Percentiles rank a stretch among this genome's conserved stretches.
These are phyloP conservation scores for Ogataea ganodermae DNA, from an alignment of 805 yeast genomes.

Conservation along the genomic window DNA sequence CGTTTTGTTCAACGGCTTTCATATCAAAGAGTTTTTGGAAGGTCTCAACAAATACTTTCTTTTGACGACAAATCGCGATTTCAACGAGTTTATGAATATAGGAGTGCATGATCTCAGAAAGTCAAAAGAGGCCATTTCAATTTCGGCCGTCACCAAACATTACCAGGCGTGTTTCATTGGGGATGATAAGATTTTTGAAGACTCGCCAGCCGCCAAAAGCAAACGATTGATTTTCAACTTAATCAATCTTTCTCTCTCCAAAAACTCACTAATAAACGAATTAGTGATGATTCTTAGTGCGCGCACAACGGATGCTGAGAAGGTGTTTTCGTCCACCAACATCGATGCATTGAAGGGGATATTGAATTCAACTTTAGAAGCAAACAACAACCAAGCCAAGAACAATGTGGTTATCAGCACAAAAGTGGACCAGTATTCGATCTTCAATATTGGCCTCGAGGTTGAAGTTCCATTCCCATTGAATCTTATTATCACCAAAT, in stretches of 20 bases:
- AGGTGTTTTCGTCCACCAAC: conserved; percentile 47
- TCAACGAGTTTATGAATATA: conserved; percentile 53
- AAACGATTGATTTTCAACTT: conserved; percentile 28
- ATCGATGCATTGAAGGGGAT: conserved; percentile 46
- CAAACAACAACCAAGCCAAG: conserved; percentile 21
- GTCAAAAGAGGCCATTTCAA: conserved; percentile 26
- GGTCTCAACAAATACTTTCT: conserved; percentile 61
- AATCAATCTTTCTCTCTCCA: conserved; percentile 20
- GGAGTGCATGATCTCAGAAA: conserved; percentile 56
- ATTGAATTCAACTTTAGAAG: conserved; percentile 44
- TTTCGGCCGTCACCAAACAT: conserved; percentile 37
- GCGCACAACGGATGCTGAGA: conserved; percentile 55
- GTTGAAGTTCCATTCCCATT: conserved; percentile 83
- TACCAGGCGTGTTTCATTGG: conserved; percentile 22
- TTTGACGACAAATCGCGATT: conserved; percentile 49
- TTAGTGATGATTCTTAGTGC: conserved; percentile 54
- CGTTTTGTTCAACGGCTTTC: conserved; percentile 61
- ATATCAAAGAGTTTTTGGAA: conserved; percentile 48
- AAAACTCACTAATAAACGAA: conserved; percentile 27
- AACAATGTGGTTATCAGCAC: conserved; percentile 27
- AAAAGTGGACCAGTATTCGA: conserved; percentile 42
- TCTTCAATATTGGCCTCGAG: conserved; percentile 57
- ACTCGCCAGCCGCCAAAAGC: conserved; percentile 21
- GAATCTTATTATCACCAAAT: conserved; percentile 69
- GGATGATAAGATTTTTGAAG: conserved; percentile 13